Evolutionary conservation across 495 filamentous ascomycete species (phyloP), one percentile per base, ranked within the genome.

Genomic region (Penicillium robsamsonii): DNA sequence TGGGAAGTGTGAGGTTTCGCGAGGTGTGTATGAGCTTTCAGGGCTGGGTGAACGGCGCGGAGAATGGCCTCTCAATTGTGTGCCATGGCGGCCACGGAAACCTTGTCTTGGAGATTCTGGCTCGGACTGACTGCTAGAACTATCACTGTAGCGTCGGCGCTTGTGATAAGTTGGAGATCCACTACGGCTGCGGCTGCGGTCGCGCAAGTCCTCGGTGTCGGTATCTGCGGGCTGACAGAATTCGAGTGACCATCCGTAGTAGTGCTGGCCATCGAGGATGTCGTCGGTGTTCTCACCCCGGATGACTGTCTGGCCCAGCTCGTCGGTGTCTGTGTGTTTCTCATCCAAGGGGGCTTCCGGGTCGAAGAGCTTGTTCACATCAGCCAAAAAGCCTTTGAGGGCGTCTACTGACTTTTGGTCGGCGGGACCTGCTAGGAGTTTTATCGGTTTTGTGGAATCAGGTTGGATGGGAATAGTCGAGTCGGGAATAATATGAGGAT

Each of bases 211-310:
- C 27, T 58, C 65, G 10, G 66, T 73, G 46, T 77, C 76, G 53
- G 80, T 80, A 93, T 95, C 57, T 86, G 85, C 59, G 15, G 15
- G 15, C n/a, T 89, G 79, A 71, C 90, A 95, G 60, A 95, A 96
- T 8, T 75, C 70, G 43, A 79, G 82, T 13, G 88, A 91, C 91
- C 91, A 96, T 37, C 90, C 91, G 65, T 94, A 94, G 64, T 96
- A 95, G 8, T 84, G 85, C 31, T 93, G 85, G 8, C 85, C 84
- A n/a, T 71, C 63, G 10, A 76, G 50, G 18, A 85, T 69, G 12
- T 89, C 83, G 1, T 84, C 85, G 1, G 79, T 83, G 10, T 79
- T 76, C 56, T 83, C 80, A 53, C 89, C 84, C 2, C 79, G 67
- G 11, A 85, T 65, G 10, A 91, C 71, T 8, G 75, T 68, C 66